A percentile compares a stretch with the other conserved stretches of the same genome.
Conservation (phyloP, 2,329 filamentous ascomycete genomes). For the Moelleriella libera region DNA sequence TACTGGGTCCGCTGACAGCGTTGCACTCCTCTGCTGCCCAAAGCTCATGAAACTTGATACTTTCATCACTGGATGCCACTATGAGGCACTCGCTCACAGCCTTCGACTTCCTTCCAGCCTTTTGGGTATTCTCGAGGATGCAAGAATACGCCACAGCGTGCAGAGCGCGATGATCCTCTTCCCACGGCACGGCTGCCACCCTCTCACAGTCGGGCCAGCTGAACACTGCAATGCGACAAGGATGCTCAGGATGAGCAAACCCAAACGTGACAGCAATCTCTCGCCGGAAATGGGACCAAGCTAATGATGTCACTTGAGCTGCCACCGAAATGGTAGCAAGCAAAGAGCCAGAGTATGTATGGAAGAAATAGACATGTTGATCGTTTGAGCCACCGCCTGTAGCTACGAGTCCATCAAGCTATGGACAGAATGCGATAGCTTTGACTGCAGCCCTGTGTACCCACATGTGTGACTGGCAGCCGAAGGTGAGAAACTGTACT, state of each 20-base stretch:
- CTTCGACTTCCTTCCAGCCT: slow-evolving; percentile 9
- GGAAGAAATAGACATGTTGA: slow-evolving; percentile 91
- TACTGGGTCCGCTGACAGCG: slow-evolving; percentile 36
- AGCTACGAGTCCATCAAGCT: slow-evolving; percentile 75
- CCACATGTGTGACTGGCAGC: slow-evolving; percentile 58
- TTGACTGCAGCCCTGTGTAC: slow-evolving; percentile 80
- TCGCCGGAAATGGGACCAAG: slow-evolving; percentile 74
- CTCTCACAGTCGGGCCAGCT: slow-evolving; percentile 86
- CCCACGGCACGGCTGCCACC: slow-evolving; percentile 75
- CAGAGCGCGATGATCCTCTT: slow-evolving; percentile 62
- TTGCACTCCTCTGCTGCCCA: slow-evolving; percentile 56
- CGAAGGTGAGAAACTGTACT: slow-evolving; percentile 16
- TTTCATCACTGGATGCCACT: slow-evolving; percentile 82
- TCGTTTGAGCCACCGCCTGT: slow-evolving; percentile 91
- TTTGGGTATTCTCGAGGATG: slow-evolving; percentile 16
- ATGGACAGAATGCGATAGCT: slow-evolving; percentile 92
- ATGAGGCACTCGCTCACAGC: slow-evolving; percentile 53
- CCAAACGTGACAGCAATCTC: slow-evolving; percentile 93
- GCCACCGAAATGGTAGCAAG: slow-evolving; percentile 85
- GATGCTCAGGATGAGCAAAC: slow-evolving; percentile 81
- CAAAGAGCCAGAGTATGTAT: slow-evolving; percentile 67
- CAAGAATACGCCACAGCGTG: slow-evolving; percentile 78
- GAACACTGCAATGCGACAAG: slow-evolving; percentile 81
- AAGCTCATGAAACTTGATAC: slow-evolving; percentile 89
- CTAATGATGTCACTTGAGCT: slow-evolving; percentile 82